These are phyloP conservation scores for Gymnopilus junonius DNA, from an alignment of 768 basidiomycete genomes.

Conservation along the genomic window DNA sequence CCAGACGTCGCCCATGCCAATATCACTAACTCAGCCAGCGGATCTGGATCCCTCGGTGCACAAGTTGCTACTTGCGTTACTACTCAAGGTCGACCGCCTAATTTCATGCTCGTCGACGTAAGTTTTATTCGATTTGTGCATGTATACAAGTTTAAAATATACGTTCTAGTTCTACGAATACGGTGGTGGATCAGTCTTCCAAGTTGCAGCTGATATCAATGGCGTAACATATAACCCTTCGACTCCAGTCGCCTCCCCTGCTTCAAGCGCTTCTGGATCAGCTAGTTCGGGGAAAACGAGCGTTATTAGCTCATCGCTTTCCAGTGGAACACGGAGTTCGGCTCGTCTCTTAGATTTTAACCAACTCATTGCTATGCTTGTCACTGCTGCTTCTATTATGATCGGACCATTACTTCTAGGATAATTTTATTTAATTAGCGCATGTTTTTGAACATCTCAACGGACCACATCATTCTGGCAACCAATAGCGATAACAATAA, in stretches of 20 bases:
- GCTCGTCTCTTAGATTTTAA: not conserved
- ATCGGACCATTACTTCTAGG: constrained; percentile 15
- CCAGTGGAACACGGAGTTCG: not conserved
- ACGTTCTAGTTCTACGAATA: constrained; percentile 73
- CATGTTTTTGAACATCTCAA: constrained; percentile 5
- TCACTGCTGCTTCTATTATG: constrained; percentile 4
- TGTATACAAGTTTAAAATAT: not conserved
- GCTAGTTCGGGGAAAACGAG: constrained; percentile 25
- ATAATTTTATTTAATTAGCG: constrained; percentile 1
- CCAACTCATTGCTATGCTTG: constrained; percentile 5
- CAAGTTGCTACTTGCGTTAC: constrained; percentile 75
- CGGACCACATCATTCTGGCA: not conserved
- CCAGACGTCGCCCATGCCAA: constrained; percentile 69
- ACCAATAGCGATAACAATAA: not conserved
- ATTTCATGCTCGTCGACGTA: constrained; percentile 90
- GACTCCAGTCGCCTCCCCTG: constrained; percentile 64
- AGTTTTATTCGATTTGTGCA: constrained; percentile 30
- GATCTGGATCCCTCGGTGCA: constrained; percentile 72
- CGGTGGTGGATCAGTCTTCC: constrained; percentile 78
- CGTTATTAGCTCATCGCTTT: constrained; percentile 9
- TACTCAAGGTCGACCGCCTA: constrained; percentile 65
- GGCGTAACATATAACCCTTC: constrained; percentile 71
- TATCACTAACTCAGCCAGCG: constrained; percentile 76
- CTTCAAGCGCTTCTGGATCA: constrained; percentile 34
- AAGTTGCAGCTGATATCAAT: constrained; percentile 85